Conservation (phyloP, 495 filamentous ascomycete genomes). For the Hypoxylon cercidicola region DNA sequence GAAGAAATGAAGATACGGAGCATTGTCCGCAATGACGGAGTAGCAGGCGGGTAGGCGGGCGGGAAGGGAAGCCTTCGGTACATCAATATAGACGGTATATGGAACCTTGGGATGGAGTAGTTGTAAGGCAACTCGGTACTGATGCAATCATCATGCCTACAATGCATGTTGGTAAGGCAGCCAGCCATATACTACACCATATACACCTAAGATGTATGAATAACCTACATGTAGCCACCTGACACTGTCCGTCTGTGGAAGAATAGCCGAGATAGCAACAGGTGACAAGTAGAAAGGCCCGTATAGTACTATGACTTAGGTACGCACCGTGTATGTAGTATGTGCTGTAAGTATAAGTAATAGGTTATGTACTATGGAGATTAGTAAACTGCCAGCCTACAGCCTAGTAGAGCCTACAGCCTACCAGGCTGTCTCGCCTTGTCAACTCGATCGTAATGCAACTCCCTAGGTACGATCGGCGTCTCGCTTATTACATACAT, state of each 20-base stretch:
- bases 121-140: not conserved
- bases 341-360: too few relatives aligned
- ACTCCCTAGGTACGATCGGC: conserved; percentile 13
- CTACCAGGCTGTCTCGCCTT: not conserved
- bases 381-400: too few relatives aligned
- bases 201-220: too few relatives aligned
- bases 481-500: conserved; percentile 26
- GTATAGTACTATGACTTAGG: not conserved
- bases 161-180: too few relatives aligned
- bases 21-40: conserved; percentile 20
- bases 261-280: conserved; percentile 1
- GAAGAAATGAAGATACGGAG: conserved; percentile 33
- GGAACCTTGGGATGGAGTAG: conserved; percentile 4
- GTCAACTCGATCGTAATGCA: conserved; percentile 1
- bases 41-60: not conserved
- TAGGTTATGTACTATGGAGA: too few relatives aligned
- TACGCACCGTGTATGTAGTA: not conserved
- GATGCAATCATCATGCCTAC: not conserved
- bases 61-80: not conserved
- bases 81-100: not conserved
- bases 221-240: not conserved
- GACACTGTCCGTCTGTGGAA: not conserved
- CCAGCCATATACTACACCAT: too few relatives aligned
- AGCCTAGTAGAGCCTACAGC: not conserved
- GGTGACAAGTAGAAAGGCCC: not conserved